Base-by-base conservation (phyloP, 169 alveolate genomes). In the Eimeria sp. region DNA sequence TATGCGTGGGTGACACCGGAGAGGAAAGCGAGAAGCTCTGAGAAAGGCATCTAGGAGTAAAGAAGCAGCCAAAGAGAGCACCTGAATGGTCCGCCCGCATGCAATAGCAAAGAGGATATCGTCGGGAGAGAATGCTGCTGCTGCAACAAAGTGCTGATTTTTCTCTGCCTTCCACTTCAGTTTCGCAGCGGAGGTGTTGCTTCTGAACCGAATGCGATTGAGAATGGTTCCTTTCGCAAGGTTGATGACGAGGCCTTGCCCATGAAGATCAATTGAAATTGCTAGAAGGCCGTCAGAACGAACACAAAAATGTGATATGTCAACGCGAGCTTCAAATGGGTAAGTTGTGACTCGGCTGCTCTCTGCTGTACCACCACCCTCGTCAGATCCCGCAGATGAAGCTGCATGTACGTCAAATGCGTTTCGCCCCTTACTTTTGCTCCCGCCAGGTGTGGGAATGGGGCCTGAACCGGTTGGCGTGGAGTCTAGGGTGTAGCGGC, bases 101-200 rank as follows among this genome's bases (percentile, higher is more conserved):
- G 96, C 88, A 30, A 94, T 94, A 27, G 96, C 96, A 54, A 94
- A 73, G 76, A 82, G 54, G 18, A 13, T 49, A 58, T 54, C 92
- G 34, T 94, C 96, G 4, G 96, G 96, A 20, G 96, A 94, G 70
- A 87, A 94, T 65, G 94, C 94, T 11, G 95, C 95, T 22, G 87
- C 95, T 22, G 95, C n/a, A 61, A 91, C 90, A 51, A 57, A 34
- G 67, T 91, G 90, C 43, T 91, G 80, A 10, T 76, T n/a, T 72
- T 51, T 51, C 34, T 73, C 58, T 3, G 89, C 65, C 61, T 54
- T 63, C 90, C 89, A 91, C 43, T 54, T 91, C 10, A 43, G 54
- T 63, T 76, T 91, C 9, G 83, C 89, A 58, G 92, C 16, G 57
- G 88, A 67, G 25, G 93, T 87, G 54, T 86, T 94, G 90, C 83